Percentiles rank a stretch among this genome's conserved stretches.
Conservation (phyloP, 2,329 filamentous ascomycete species). For the Fusarium sp. region DNA sequence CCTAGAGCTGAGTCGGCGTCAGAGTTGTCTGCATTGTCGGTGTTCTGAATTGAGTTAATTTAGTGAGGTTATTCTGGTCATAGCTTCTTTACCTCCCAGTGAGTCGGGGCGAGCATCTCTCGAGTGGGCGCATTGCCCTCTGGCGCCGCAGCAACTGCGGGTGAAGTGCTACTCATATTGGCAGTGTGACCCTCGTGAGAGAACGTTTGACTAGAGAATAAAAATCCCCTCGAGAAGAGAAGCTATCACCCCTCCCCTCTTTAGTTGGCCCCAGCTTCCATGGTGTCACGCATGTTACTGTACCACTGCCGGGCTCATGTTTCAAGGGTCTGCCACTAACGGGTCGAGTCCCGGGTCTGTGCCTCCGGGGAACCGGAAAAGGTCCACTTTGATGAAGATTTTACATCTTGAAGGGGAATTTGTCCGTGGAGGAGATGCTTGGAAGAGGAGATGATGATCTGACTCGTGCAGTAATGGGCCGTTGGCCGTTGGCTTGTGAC, state of each 20-base stretch:
- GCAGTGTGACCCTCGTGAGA: rapidly evolving
- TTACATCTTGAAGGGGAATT: conserved; percentile 5
- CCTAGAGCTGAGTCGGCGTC: conserved; percentile 36
- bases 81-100: conserved; percentile 32
- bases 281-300: neutral
- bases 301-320: neutral
- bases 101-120: conserved; percentile 36
- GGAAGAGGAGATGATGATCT: neutral
- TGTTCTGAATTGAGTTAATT: conserved; percentile 16
- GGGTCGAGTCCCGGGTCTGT: neutral
- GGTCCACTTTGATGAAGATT: conserved; percentile 1
- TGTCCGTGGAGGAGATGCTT: neutral
- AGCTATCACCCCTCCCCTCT: neutral
- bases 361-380: conserved; percentile 14
- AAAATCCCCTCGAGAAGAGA: neutral
- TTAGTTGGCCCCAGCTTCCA: conserved; percentile 18
- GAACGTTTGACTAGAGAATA: neutral
- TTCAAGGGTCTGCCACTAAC: conserved; percentile 22
- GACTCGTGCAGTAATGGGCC: conserved; percentile 3
- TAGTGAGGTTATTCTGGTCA: too few species aligned
- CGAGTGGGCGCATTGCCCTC: neutral
- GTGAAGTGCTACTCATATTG: conserved; percentile 16
- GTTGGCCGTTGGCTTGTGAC: neutral
- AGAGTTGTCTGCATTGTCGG: neutral
- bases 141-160: neutral